Evolutionary conservation across 2,329 filamentous ascomycete genomes (phyloP), one percentile per base, ranked within the genome.

Genomic region (Paradendryphiella salina): DNA sequence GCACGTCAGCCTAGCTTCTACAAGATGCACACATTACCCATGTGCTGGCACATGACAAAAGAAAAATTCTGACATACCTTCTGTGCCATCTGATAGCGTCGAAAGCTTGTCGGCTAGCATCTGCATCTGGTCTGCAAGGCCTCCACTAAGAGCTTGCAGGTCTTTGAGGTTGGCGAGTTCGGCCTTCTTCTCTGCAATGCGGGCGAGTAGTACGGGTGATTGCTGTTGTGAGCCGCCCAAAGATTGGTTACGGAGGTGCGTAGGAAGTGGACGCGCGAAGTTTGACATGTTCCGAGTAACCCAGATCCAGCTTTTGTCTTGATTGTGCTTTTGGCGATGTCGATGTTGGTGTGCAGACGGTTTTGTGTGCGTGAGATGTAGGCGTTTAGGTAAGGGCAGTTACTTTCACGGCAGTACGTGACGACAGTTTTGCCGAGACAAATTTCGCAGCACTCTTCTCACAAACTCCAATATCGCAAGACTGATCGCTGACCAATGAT

Each of bases 131-230:
- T 82, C 81, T 34, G 89, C 89, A 28, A 93, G 80, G 1, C 86
- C 88, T 17, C 86, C 88, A 63, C 88, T 93, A 37, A 95, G 79
- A 64, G 91, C 87, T 60, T 88, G 83, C 43, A 95, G 76, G 71
- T 94, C 86, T 67, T 84, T 87, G 50, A 94, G 78, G 64, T 85
- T 89, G 62, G 91, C 87, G 5, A 95, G 80, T 72, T 95, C 90
- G 46, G 85, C 84, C 73, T 88, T 90, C 79, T 95, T 95, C 76
- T 94, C 89, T 57, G 88, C 85, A 69, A 95, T 90, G 57, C 89
- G 86, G 36, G 87, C 84, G 44, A 88, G 76, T 13, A 94, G 78
- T 20, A 84, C 82, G 1, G 88, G 83, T 1, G 88, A 88, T 71
- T 89, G 86, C 39, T 84, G 61, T 70, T 43, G 79, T 21, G 61